These are phyloP conservation scores for Alternaria sp. DNA, from an alignment of 2,329 filamentous ascomycete species.

Conservation along the genomic window DNA sequence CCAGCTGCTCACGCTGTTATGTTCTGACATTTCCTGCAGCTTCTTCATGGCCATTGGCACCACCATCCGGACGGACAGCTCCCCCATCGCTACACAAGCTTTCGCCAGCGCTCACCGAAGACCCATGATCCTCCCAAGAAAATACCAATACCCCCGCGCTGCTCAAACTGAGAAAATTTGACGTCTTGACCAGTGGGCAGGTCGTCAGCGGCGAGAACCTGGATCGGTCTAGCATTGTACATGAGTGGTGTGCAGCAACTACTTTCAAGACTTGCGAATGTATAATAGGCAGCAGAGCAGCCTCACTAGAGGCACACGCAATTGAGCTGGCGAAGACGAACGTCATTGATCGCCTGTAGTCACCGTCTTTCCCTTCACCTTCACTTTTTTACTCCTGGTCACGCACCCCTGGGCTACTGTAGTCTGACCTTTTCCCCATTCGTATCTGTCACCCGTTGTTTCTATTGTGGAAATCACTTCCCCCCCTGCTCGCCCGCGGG, in stretches of 20 bases:
- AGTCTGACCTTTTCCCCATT: neutral
- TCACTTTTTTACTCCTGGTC: neutral
- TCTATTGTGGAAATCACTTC: neutral
- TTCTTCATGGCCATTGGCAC: constrained; percentile 99
- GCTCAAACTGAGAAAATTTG: constrained; percentile 40
- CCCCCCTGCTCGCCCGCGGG: neutral
- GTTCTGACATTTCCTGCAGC: constrained; percentile 49
- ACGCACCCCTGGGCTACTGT: neutral
- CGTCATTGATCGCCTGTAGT: neutral
- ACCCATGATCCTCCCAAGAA: constrained; percentile 70
- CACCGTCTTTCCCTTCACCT: constrained; percentile 1
- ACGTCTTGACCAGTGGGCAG: neutral
- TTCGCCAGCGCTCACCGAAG: constrained; percentile 74
- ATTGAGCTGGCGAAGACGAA: constrained; percentile 1
- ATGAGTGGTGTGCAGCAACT: constrained; percentile 15
- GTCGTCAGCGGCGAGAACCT: neutral
- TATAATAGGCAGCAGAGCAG: constrained; percentile 7
- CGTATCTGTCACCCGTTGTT: neutral
- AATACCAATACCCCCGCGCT: constrained; percentile 37
- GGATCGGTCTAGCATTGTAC: constrained; percentile 18
- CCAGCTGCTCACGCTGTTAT: neutral
- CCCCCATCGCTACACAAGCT: constrained; percentile 74
- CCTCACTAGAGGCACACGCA: neutral
- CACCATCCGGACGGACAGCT: constrained; percentile 90
- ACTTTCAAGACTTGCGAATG: constrained; percentile 19